Conservation (phyloP, 2,329 filamentous ascomycete species). For the Sclerotinia subarctica region DNA sequence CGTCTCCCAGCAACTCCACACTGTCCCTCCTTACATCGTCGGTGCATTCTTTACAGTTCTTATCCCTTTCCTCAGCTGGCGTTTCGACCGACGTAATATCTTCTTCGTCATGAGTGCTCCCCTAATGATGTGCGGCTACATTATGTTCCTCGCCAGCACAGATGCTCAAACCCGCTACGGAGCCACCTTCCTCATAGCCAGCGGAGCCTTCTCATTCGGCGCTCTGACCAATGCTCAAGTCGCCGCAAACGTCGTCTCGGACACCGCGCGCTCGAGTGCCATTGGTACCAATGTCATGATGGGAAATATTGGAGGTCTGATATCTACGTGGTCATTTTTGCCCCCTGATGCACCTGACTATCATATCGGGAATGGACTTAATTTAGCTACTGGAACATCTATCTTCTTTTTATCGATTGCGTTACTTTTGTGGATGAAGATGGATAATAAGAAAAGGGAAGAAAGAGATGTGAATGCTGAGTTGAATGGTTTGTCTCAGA, state of each 20-base stretch:
- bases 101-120: conserved; percentile 60
- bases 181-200: conserved; percentile 66
- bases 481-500: conserved; percentile 50
- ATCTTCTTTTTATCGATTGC: conserved; percentile 51
- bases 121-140: conserved; percentile 65
- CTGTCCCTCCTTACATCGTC: conserved; percentile 67
- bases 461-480: conserved; percentile 53
- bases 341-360: conserved; percentile 63
- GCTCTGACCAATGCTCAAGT: conserved; percentile 65
- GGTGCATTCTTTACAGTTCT: conserved; percentile 64
- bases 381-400: conserved; percentile 58
- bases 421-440: conserved; percentile 58
- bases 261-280: conserved; percentile 58
- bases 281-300: conserved; percentile 69
- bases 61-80: conserved; percentile 60
- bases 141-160: conserved; percentile 62
- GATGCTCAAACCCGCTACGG: conserved; percentile 58
- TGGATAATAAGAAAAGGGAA: conserved; percentile 59
- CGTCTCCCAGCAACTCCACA: conserved; percentile 65
- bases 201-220: conserved; percentile 61
- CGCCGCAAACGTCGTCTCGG: conserved; percentile 67
- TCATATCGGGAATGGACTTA: conserved; percentile 68
- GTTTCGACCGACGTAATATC: conserved; percentile 55
- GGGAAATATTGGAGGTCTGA: conserved; percentile 67
- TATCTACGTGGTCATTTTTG: conserved; percentile 64